Percentiles rank a stretch among this genome's conserved stretches.
These are phyloP conservation scores for Aspergillus asperescens DNA, from an alignment of 495 filamentous ascomycete genomes.

Conservation along the genomic window DNA sequence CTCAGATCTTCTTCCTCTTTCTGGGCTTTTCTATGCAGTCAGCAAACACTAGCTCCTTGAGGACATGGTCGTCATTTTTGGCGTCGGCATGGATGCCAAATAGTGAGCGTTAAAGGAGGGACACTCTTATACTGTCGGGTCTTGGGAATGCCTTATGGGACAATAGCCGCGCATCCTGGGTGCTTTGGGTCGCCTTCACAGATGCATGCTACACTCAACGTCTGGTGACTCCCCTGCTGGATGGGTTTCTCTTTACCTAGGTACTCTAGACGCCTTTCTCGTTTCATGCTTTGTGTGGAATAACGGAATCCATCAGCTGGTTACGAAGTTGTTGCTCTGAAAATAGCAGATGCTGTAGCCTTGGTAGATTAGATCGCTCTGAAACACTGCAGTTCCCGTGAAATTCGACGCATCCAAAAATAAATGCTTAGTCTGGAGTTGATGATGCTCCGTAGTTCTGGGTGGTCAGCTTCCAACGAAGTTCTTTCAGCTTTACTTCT, in stretches of 20 bases:
- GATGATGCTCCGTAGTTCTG: too few species aligned
- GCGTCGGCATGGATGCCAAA: not conserved
- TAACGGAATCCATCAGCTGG: not conserved
- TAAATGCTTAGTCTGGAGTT: too few species aligned
- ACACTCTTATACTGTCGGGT: not conserved
- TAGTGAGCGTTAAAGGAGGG: too few species aligned
- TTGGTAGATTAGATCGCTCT: not conserved
- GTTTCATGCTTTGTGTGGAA: not conserved
- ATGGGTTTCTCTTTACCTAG: not conserved
- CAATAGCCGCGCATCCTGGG: not conserved
- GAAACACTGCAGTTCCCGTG: not conserved
- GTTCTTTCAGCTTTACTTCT: not conserved
- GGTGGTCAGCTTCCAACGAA: too few species aligned
- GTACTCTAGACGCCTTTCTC: not conserved
- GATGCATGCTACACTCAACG: not conserved
- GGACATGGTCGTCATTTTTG: not conserved
- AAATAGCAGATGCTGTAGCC: not conserved
- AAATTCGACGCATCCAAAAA: not conserved
- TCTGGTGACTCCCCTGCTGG: conserved; percentile 1
- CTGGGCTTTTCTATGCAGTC: not conserved
- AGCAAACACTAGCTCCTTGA: not conserved
- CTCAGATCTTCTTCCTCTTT: conserved; percentile 1
- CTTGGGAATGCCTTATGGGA: not conserved
- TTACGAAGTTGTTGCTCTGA: not conserved
- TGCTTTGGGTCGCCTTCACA: not conserved